phyloP scores from a whole-genome alignment of 495 filamentous ascomycete species.

The Hypoxylon fragiforme region DNA sequence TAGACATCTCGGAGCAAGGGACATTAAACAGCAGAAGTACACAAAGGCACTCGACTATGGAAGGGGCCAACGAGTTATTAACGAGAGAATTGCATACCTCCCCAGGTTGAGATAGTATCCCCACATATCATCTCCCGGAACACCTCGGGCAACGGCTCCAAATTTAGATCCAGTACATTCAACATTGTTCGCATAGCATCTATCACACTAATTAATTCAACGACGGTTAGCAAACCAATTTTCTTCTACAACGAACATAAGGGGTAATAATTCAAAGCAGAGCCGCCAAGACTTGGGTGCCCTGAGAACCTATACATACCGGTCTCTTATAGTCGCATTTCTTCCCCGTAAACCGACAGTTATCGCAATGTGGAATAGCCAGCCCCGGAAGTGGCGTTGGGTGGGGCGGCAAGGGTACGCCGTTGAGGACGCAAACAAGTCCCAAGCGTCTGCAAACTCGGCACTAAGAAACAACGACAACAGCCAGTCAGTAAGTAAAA shows the following conservation, averaged over 20 bases:
- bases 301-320: not conserved
- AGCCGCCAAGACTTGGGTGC: not conserved
- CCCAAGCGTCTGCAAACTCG: not conserved
- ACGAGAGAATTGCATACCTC: too few relatives aligned
- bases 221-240: too few relatives aligned
- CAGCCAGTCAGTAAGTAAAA: too few relatives aligned
- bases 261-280: not conserved
- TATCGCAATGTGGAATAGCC: not conserved
- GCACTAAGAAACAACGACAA: too few relatives aligned
- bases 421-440: not conserved
- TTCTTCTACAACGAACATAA: too few relatives aligned
- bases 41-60: too few relatives aligned
- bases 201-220: constrained; percentile 5
- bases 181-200: not conserved
- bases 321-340: not conserved
- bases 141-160: not conserved
- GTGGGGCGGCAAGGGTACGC: not conserved
- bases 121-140: constrained; percentile 1
- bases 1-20: not conserved
- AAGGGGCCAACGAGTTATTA: too few relatives aligned
- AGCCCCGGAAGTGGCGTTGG: not conserved
- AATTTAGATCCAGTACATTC: not conserved
- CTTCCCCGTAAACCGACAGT: not conserved
- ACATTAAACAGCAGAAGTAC: too few relatives aligned
- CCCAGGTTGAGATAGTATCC: constrained; percentile 11